Evolutionary conservation across 768 basidiomycete genomes (phyloP).

Genomic region (Tricholoma sp.): DNA sequence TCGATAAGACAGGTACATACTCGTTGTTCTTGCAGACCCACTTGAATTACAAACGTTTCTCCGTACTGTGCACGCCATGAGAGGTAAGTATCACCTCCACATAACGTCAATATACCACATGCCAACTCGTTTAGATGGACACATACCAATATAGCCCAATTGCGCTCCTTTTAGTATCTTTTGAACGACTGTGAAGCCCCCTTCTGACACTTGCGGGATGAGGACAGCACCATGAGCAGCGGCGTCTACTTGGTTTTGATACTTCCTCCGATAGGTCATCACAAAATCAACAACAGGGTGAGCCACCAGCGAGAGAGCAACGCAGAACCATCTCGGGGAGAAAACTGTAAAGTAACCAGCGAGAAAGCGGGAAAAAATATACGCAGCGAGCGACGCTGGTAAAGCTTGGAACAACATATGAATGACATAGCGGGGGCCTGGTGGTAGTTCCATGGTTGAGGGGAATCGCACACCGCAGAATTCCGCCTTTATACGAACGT

Average conservation of each 20-base stretch:
- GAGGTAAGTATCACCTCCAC: constrained; percentile 23
- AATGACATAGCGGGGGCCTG: neutral
- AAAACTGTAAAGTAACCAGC: neutral
- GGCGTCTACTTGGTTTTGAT: constrained; percentile 9
- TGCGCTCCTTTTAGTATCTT: constrained; percentile 18
- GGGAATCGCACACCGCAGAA: neutral
- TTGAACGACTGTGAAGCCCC: constrained; percentile 17
- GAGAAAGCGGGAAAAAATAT: neutral
- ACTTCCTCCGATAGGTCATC: neutral
- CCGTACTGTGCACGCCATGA: constrained; percentile 20
- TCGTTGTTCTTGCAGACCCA: constrained; percentile 23
- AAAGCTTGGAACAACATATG: neutral
- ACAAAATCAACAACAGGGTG: neutral
- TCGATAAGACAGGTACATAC: constrained; percentile 13
- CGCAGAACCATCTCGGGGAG: neutral
- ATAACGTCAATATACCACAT: neutral
- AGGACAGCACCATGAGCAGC: constrained; percentile 26
- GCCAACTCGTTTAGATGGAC: neutral
- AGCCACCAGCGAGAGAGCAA: neutral
- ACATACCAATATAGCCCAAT: constrained; percentile 29
- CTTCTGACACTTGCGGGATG: constrained; percentile 23
- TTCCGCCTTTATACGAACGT: too few relatives aligned
- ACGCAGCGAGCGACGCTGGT: neutral
- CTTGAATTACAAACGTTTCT: constrained; percentile 19
- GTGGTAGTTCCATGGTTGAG: neutral